Conservation (phyloP, 169 alveolate species). For the Besnoitia besnoiti region DNA sequence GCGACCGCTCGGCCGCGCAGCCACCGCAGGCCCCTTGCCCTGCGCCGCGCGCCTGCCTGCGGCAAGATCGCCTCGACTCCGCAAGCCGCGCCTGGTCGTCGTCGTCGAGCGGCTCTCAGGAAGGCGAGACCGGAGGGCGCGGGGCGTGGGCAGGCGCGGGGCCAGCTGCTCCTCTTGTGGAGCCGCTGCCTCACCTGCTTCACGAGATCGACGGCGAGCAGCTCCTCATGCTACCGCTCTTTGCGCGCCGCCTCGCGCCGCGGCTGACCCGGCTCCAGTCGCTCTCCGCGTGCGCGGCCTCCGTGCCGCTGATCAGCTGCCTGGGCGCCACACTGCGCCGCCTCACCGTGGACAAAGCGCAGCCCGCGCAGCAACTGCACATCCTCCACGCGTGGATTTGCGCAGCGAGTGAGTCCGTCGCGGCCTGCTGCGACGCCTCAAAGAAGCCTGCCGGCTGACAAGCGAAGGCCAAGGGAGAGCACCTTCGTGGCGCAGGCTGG, state of each 20-base stretch:
- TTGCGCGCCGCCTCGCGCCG: background rate
- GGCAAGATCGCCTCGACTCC: no score
- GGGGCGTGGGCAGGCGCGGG: no score
- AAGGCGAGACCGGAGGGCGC: no score
- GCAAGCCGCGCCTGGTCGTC: no score
- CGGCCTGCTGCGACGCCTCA: no score
- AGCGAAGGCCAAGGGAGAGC: no score
- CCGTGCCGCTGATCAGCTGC: conserved; percentile 16
- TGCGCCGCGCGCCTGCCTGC: no score
- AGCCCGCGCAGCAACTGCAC: background rate
- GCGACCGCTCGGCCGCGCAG: background rate
- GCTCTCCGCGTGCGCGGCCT: background rate
- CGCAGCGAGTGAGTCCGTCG: conserved; percentile 30
- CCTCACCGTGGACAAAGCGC: background rate
- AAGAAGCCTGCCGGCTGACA: no score
- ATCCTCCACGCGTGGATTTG: conserved; percentile 33
- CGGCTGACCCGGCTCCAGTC: background rate
- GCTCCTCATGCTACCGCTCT: conserved; percentile 7
- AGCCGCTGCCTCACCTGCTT: background rate
- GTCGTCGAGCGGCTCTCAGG: no score
- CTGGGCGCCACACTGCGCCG: conserved; percentile 25
- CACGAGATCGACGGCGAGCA: conserved; percentile 35
- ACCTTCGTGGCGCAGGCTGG: no score
- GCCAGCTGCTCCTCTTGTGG: no score
- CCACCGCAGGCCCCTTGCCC: no score